Evolutionary conservation across 2,329 filamentous ascomycete genomes (phyloP).

Genomic region (Colletotrichum cuscutae): DNA sequence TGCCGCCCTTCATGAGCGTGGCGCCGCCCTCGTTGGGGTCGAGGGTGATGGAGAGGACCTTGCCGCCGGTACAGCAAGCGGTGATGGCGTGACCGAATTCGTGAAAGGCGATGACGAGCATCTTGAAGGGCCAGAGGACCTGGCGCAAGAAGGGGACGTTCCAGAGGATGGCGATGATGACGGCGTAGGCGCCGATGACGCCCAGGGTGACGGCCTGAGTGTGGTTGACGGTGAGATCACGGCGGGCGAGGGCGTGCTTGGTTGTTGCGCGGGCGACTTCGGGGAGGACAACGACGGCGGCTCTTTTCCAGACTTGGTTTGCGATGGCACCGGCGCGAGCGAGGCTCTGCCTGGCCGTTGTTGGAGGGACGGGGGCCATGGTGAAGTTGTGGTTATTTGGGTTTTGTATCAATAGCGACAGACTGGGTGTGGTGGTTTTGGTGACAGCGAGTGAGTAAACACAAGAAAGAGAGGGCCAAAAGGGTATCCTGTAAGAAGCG

Average conservation of each 20-base stretch:
- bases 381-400: not conserved
- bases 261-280: conserved; percentile 24
- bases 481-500: not conserved
- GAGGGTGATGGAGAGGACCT: conserved; percentile 78
- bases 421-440: not conserved
- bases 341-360: conserved; percentile 27
- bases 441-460: not conserved
- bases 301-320: conserved; percentile 13
- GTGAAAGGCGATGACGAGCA: conserved; percentile 87
- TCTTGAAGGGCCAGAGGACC: conserved; percentile 86
- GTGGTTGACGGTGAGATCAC: conserved; percentile 69
- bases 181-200: conserved; percentile 76
- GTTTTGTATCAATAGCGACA: conserved; percentile 6
- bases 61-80: conserved; percentile 77
- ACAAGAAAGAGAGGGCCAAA: not conserved
- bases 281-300: conserved; percentile 11
- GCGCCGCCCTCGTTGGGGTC: conserved; percentile 80
- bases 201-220: conserved; percentile 78
- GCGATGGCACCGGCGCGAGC: conserved; percentile 19
- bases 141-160: conserved; percentile 81
- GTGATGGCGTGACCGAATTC: conserved; percentile 82
- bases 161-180: conserved; percentile 79
- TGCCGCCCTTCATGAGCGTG: conserved; percentile 80
- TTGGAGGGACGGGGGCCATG: conserved; percentile 30
- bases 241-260: conserved; percentile 50